Evolutionary conservation across 148 eudicot genomes (phyloP).

Genomic region (Arbutus unedo): DNA sequence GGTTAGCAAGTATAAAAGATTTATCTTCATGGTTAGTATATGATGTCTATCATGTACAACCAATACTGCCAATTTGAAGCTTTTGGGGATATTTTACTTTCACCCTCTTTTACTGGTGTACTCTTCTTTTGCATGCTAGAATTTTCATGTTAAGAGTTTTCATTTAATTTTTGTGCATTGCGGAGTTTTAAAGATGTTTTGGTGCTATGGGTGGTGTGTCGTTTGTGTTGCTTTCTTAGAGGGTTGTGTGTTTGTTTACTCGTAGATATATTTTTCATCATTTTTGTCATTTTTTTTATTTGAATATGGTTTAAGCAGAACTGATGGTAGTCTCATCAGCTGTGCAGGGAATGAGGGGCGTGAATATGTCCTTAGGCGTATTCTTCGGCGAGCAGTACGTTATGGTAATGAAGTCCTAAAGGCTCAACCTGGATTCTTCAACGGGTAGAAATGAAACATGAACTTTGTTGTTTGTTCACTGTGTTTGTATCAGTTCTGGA

Average conservation of each 20-base stretch:
- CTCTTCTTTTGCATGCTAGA: neutral
- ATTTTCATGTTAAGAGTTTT: neutral
- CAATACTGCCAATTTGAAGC: neutral
- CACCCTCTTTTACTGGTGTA: neutral
- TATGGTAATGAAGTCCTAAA: slow-evolving; percentile 87
- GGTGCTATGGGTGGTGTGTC: neutral
- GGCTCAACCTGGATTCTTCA: slow-evolving; percentile 82
- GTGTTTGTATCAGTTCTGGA: slow-evolving; percentile 6
- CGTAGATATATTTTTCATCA: neutral
- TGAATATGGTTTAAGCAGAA: neutral
- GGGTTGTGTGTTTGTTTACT: neutral
- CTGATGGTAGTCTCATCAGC: slow-evolving; percentile 4
- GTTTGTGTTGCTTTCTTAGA: neutral
- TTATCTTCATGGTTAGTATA: neutral
- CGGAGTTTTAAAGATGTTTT: neutral
- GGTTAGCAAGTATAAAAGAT: too few relatives aligned
- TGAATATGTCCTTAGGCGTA: slow-evolving; percentile 93
- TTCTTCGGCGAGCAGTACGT: slow-evolving; percentile 96
- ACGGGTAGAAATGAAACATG: slow-evolving; percentile 49
- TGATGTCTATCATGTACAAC: neutral
- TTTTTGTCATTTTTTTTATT: neutral
- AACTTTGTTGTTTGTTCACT: neutral
- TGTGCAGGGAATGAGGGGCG: slow-evolving; percentile 90
- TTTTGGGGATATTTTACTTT: neutral
- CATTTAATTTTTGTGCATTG: neutral